A percentile compares a stretch with the other conserved stretches of the same genome.
These are phyloP conservation scores for Candida verbasci DNA, from an alignment of 805 yeast species.

Conservation along the genomic window DNA sequence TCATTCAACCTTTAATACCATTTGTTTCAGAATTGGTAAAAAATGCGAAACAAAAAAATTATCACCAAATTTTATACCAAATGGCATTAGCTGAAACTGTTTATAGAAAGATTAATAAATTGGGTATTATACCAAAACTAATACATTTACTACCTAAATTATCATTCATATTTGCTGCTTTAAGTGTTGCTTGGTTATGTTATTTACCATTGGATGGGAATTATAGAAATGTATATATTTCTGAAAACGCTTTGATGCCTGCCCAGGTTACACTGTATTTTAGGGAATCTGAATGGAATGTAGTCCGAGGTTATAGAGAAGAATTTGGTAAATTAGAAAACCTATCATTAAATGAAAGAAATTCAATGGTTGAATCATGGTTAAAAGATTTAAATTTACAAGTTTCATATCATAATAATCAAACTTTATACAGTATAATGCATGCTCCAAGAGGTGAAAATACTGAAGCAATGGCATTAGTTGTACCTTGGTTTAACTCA, in stretches of 20 bases:
- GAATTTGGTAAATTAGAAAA: conserved; percentile 43
- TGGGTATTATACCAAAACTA: conserved; percentile 34
- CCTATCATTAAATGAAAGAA: conserved; percentile 29
- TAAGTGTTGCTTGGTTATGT: conserved; percentile 42
- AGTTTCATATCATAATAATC: conserved; percentile 39
- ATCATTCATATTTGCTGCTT: conserved; percentile 30
- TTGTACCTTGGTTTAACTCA: conserved; percentile 79
- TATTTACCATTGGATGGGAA: conserved; percentile 78
- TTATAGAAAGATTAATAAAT: conserved; percentile 34
- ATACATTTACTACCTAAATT: conserved; percentile 29
- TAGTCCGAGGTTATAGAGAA: conserved; percentile 77
- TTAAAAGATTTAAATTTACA: conserved; percentile 69
- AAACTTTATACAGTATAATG: conserved; percentile 67
- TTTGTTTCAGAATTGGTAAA: too few species aligned
- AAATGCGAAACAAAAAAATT: not conserved
- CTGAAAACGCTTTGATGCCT: conserved; percentile 96
- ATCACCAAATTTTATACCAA: not conserved
- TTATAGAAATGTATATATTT: conserved; percentile 76
- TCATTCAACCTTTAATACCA: too few species aligned
- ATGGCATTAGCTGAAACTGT: conserved; percentile 45
- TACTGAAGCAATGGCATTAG: conserved; percentile 89
- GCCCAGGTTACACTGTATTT: conserved; percentile 91
- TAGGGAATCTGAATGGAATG: conserved; percentile 92
- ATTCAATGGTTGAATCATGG: conserved; percentile 52
- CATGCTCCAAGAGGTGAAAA: conserved; percentile 96